Base-by-base conservation (phyloP, 1,139 yeast genomes). In the Debaryomycetaceae sp. region DNA sequence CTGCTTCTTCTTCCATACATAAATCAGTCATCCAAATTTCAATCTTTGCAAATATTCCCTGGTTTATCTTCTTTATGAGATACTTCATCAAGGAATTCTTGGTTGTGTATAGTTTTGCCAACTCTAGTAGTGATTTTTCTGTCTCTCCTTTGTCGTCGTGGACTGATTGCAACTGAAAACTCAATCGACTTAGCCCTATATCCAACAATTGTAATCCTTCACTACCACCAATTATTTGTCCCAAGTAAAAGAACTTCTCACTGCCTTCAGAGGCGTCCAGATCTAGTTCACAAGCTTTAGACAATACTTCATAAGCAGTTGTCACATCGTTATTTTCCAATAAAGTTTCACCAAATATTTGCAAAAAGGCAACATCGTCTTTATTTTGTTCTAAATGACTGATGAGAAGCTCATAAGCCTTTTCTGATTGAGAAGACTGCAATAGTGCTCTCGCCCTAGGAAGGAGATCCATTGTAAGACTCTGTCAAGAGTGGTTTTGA, bases 11-110 rank as follows among this genome's bases (percentile, higher is more conserved):
- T 55, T 88, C 96, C 97, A 91, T 90, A 62, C 98, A 91, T 52
- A 93, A 73, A 69, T 93, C 99, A 1, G 99, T 95, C 99, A 93
- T 93, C 97, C 98, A 93, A 49, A 95, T 88, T 65, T 93, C 99
- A 56, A 93, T 86, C 68, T 85, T 78, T 8, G 97, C 86, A 53
- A 91, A 83, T 30, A 89, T 72, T 0, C 95, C 97, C 58, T 83
- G 87, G 52, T 86, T 82, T 45, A 83, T 55, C 57, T 82, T 83
- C 49, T 71, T 72, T 43, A 75, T 58, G 30, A 86, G 62, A 54
- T 78, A 74, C 34, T 62, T 62, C 1, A 59, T 57, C 41, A 69
- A 55, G 9, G 51, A 47, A 33, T 48, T 55, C 53, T 68, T 53
- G 6, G 65, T 56, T 6, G 61, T 54, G 56, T 72, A 72, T 5